phyloP scores from a whole-genome alignment of 2,329 filamentous ascomycete genomes.

The Pseudovirgaria hyperparasitica region DNA sequence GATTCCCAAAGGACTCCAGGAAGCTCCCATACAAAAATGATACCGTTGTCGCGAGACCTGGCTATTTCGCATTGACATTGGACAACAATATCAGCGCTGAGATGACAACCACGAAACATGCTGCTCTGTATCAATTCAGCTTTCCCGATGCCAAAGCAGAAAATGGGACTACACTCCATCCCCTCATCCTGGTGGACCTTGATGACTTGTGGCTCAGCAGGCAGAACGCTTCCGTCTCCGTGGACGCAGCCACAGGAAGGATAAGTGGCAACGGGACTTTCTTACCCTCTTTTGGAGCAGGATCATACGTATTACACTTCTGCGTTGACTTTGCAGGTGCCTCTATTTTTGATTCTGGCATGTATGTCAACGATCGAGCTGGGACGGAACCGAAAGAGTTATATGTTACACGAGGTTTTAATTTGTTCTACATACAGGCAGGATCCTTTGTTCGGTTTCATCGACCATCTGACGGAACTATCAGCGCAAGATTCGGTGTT shows the following conservation, averaged over 20 bases:
- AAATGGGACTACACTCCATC: conserved; percentile 29
- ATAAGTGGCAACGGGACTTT: conserved; percentile 48
- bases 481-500: conserved; percentile 54
- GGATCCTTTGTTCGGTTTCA: conserved; percentile 31
- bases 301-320: conserved; percentile 44
- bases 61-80: conserved; percentile 47
- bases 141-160: conserved; percentile 28
- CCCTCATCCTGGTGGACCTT: conserved; percentile 47
- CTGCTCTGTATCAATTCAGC: conserved; percentile 48
- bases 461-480: conserved; percentile 41
- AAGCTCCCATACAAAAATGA: conserved; percentile 36
- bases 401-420: conserved; percentile 22
- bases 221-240: conserved; percentile 37
- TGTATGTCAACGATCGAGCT: conserved; percentile 44
- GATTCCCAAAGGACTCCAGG: conserved; percentile 37
- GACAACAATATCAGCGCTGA: conserved; percentile 44
- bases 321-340: conserved; percentile 45
- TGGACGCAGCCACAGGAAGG: conserved; percentile 38
- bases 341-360: conserved; percentile 38
- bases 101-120: conserved; percentile 48
- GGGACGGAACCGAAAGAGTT: conserved; percentile 30
- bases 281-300: conserved; percentile 48
- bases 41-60: conserved; percentile 41
- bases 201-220: conserved; percentile 44
- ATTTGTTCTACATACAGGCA: conserved; percentile 20